Percentiles rank a stretch among this genome's conserved stretches.
Conservation (phyloP, 345 rosid species). For the Brassica incana region DNA sequence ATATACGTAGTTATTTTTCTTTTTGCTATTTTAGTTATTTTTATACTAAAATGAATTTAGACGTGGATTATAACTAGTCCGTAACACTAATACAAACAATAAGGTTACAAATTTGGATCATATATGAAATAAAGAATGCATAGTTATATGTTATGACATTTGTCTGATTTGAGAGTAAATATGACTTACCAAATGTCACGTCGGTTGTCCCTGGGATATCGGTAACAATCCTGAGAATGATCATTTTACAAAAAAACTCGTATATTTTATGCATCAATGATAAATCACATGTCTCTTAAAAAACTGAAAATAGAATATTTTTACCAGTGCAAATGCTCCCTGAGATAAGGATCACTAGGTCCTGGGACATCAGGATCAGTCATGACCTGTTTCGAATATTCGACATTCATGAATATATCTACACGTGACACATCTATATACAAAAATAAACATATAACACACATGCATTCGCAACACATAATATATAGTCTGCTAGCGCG, state of each 20-base stretch:
- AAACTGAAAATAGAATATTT: not conserved
- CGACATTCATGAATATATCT: conserved; percentile 9
- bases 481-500: not conserved
- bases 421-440: not conserved
- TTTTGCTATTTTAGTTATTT: not conserved
- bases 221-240: conserved; percentile 67
- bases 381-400: conserved; percentile 60
- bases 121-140: not conserved
- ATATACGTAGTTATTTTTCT: not conserved
- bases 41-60: not conserved
- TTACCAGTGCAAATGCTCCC: conserved; percentile 96
- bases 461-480: not conserved
- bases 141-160: not conserved
- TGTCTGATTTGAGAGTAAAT: not conserved
- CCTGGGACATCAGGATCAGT: conserved; percentile 99
- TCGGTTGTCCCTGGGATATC: conserved; percentile 98
- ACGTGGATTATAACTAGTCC: not conserved
- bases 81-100: not conserved
- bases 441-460: not conserved
- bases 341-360: conserved; percentile 93
- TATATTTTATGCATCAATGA: not conserved
- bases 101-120: not conserved
- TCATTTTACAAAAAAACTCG: conserved; percentile 35
- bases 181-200: conserved; percentile 74
- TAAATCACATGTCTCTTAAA: not conserved